phyloP scores from a whole-genome alignment of 768 basidiomycete genomes.

The Trametes coccinea region DNA sequence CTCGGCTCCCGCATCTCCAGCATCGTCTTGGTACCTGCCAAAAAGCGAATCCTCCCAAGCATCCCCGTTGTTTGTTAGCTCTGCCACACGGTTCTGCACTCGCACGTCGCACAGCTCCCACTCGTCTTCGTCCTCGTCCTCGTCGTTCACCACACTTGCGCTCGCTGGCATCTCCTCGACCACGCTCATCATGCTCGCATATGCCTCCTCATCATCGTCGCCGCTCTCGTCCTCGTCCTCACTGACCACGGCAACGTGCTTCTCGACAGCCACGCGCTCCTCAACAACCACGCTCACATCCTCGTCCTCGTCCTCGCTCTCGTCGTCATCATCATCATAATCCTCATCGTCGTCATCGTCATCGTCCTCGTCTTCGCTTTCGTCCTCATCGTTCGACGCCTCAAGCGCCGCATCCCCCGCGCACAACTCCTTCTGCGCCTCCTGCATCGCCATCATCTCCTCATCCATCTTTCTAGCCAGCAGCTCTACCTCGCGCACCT shows the following conservation, averaged over 20 bases:
- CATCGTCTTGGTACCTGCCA: slow-evolving; percentile 1
- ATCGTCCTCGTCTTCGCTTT: neutral
- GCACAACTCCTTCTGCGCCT: neutral
- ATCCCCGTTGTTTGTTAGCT: neutral
- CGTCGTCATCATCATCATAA: neutral
- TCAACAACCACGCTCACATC: neutral
- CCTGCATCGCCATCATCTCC: too few relatives aligned
- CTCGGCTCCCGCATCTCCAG: neutral
- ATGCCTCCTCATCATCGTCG: neutral
- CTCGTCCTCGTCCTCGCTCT: neutral
- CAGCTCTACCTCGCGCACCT: slow-evolving; percentile 7
- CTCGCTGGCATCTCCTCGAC: too few relatives aligned
- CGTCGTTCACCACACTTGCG: too few relatives aligned
- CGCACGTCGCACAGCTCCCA: neutral
- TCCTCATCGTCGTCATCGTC: neutral
- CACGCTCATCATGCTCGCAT: too few relatives aligned
- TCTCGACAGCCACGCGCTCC: neutral
- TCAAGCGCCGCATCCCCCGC: neutral
- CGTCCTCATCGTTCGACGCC: neutral
- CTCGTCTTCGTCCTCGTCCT: neutral
- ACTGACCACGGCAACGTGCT: neutral
- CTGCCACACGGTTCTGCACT: neutral
- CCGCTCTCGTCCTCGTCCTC: too few relatives aligned
- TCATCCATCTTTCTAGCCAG: slow-evolving; percentile 1
- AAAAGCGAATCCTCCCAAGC: slow-evolving; percentile 3